A percentile compares a stretch with the other conserved stretches of the same genome.
Conservation (phyloP, 345 rosid species). For the Eucalyptus pauciflora region DNA sequence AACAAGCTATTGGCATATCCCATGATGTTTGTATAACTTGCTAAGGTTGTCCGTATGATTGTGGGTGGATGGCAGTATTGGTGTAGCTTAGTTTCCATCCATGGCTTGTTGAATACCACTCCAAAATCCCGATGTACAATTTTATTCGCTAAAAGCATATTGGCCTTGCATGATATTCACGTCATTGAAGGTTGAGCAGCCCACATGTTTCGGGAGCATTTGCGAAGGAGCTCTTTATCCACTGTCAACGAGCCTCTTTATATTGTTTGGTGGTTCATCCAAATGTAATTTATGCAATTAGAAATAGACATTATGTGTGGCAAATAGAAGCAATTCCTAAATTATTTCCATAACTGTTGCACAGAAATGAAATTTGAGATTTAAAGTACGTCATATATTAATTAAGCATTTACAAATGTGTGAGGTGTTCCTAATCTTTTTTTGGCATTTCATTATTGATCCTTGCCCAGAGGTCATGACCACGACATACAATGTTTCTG, state of each 20-base stretch:
- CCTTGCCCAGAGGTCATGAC: neutral
- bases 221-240: neutral
- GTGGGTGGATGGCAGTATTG: neutral
- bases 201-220: neutral
- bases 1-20: neutral
- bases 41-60: neutral
- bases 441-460: neutral
- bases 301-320: neutral
- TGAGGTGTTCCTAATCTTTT: neutral
- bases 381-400: neutral
- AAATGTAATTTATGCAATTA: neutral
- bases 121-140: neutral
- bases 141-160: neutral
- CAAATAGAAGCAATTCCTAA: neutral
- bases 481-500: neutral
- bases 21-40: neutral
- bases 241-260: neutral
- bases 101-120: neutral
- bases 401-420: neutral
- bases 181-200: neutral
- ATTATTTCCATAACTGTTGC: neutral
- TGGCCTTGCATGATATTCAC: neutral
- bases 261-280: neutral
- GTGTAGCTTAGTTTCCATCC: neutral
- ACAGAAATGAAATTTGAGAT: neutral